Evolutionary conservation across 768 basidiomycete genomes (phyloP).

Genomic region (Astraeus odoratus): DNA sequence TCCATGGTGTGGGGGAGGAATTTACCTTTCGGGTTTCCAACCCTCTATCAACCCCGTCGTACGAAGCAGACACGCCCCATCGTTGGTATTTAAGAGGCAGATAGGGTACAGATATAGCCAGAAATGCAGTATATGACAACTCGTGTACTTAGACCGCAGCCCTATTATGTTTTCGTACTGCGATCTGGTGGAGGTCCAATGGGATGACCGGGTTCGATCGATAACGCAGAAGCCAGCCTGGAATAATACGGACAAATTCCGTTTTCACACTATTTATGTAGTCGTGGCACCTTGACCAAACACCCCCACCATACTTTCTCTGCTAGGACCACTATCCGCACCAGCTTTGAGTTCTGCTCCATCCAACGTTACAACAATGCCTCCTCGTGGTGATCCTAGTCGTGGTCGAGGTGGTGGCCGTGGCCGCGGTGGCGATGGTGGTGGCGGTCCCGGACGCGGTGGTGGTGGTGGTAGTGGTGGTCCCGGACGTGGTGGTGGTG

Average conservation of each 20-base stretch:
- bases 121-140: not conserved
- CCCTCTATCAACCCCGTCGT: not conserved
- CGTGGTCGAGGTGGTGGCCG: slow-evolving; percentile 15
- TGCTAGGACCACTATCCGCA: slow-evolving; percentile 15
- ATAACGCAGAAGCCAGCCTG: slow-evolving; percentile 12
- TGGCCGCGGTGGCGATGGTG: slow-evolving; percentile 32
- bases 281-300: not conserved
- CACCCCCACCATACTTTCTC: slow-evolving; percentile 1
- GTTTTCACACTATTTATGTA: not conserved
- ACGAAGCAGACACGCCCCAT: not conserved
- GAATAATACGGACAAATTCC: slow-evolving; percentile 24
- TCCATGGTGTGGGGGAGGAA: not conserved
- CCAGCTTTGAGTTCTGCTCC: not conserved
- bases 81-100: too few species aligned
- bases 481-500: slow-evolving; percentile 25
- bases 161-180: not conserved
- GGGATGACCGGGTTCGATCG: slow-evolving; percentile 10
- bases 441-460: slow-evolving; percentile 24
- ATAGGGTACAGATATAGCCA: not conserved
- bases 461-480: slow-evolving; percentile 17
- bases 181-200: slow-evolving; percentile 1
- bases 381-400: slow-evolving; percentile 27
- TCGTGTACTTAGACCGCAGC: too few species aligned
- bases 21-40: not conserved
- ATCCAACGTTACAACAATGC: slow-evolving; percentile 26